phyloP scores from a whole-genome alignment of 768 basidiomycete genomes.

The Rhizopogon vesiculosus region DNA sequence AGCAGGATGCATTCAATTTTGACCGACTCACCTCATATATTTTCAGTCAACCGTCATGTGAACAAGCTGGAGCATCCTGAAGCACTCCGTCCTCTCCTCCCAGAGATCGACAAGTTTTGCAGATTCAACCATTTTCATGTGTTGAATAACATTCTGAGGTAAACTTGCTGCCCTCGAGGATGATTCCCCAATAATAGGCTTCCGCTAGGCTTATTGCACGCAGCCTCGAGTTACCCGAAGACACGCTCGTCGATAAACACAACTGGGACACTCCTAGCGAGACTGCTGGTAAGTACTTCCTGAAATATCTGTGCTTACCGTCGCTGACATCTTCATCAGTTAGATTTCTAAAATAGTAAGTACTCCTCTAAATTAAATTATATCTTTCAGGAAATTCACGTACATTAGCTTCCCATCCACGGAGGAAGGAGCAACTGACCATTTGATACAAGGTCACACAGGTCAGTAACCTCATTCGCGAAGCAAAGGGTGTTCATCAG shows the following conservation, averaged over 20 bases:
- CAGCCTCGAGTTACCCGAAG: slow-evolving; percentile 42
- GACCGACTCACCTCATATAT: background rate
- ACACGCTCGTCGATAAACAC: slow-evolving; percentile 37
- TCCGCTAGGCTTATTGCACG: slow-evolving; percentile 33
- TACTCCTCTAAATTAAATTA: too few species aligned
- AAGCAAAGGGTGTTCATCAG: too few species aligned
- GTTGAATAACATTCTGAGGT: slow-evolving; percentile 22
- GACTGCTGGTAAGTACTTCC: too few species aligned
- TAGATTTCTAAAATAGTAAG: too few species aligned
- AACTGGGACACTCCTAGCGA: slow-evolving; percentile 8
- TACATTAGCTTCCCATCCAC: too few species aligned
- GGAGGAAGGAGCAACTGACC: too few species aligned
- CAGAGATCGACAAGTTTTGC: slow-evolving; percentile 23
- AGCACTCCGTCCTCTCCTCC: slow-evolving; percentile 22
- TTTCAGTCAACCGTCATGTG: slow-evolving; percentile 38
- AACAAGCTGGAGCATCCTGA: slow-evolving; percentile 23
- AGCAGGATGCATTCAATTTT: slow-evolving; percentile 8
- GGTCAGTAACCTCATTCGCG: too few species aligned
- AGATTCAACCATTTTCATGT: slow-evolving; percentile 24
- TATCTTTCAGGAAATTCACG: too few species aligned
- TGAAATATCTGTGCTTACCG: too few species aligned
- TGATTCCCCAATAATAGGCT: background rate
- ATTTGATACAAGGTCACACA: too few species aligned
- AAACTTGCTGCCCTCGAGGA: background rate
- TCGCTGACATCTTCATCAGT: too few species aligned